Conservation (phyloP, 2,329 filamentous ascomycete genomes). For the Nigrospora oryzae region DNA sequence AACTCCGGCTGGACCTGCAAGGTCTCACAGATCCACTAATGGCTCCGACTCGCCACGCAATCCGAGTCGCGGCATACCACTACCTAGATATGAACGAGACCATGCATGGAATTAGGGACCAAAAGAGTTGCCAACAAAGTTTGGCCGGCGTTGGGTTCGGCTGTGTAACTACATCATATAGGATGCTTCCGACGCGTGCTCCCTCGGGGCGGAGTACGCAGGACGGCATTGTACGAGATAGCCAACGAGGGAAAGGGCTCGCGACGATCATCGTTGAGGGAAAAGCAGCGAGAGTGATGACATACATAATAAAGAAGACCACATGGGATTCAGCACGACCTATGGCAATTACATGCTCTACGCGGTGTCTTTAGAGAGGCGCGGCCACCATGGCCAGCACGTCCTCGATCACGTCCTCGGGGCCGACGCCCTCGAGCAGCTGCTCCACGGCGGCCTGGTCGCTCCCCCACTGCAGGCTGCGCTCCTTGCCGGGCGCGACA, state of each 20-base stretch:
- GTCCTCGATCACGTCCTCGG: slow-evolving; percentile 58
- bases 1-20: slow-evolving; percentile 87
- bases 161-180: background rate
- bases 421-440: slow-evolving; percentile 52
- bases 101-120: background rate
- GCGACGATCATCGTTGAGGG: too few species aligned
- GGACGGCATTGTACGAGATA: too few species aligned
- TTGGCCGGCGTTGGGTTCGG: slow-evolving; percentile 1
- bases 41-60: too few species aligned
- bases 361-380: slow-evolving; percentile 29
- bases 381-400: slow-evolving; percentile 49
- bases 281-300: too few species aligned
- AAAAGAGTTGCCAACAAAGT: background rate
- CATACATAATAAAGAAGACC: too few species aligned
- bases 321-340: too few species aligned
- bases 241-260: too few species aligned
- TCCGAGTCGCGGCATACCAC: too few species aligned
- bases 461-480: slow-evolving; percentile 92
- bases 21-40: slow-evolving; percentile 63
- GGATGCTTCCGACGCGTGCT: background rate
- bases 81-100: background rate
- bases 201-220: too few species aligned
- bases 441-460: slow-evolving; percentile 59
- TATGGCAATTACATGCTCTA: too few species aligned
- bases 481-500: slow-evolving; percentile 60